phyloP scores from a whole-genome alignment of 129 eudicot species.

The Tagetes erecta region DNA sequence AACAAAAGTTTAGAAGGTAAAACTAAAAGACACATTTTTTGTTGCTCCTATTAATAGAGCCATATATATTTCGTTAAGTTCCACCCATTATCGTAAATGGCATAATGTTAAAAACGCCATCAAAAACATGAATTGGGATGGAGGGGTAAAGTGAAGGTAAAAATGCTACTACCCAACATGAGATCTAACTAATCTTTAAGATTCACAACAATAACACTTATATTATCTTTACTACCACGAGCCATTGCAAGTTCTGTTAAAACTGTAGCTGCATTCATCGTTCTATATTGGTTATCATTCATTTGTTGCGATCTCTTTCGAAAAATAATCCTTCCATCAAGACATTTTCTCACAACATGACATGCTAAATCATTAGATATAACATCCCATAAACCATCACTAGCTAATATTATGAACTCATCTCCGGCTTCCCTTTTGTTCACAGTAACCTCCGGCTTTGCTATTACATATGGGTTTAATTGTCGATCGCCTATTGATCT shows the following conservation, averaged over 20 bases:
- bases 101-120: too few species aligned
- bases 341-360: slow-evolving; percentile 29
- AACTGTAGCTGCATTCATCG: slow-evolving; percentile 46
- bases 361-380: slow-evolving; percentile 33
- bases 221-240: slow-evolving; percentile 61
- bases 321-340: slow-evolving; percentile 39
- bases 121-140: too few species aligned
- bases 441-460: slow-evolving; percentile 55
- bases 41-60: too few species aligned
- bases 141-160: too few species aligned
- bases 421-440: slow-evolving; percentile 36
- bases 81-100: too few species aligned
- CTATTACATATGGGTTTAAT: slow-evolving; percentile 57
- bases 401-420: slow-evolving; percentile 44
- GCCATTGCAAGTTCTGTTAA: slow-evolving; percentile 60
- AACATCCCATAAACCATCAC: slow-evolving; percentile 58
- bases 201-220: slow-evolving; percentile 56
- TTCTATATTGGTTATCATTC: slow-evolving; percentile 7
- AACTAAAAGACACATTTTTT: too few species aligned
- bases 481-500: slow-evolving; percentile 68
- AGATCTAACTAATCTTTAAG: slow-evolving; percentile 7
- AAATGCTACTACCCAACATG: too few species aligned
- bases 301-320: slow-evolving; percentile 6
- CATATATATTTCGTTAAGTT: too few species aligned
- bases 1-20: too few species aligned